Conservation (phyloP, 2,329 filamentous ascomycete species). For the Verticillium dahliae region DNA sequence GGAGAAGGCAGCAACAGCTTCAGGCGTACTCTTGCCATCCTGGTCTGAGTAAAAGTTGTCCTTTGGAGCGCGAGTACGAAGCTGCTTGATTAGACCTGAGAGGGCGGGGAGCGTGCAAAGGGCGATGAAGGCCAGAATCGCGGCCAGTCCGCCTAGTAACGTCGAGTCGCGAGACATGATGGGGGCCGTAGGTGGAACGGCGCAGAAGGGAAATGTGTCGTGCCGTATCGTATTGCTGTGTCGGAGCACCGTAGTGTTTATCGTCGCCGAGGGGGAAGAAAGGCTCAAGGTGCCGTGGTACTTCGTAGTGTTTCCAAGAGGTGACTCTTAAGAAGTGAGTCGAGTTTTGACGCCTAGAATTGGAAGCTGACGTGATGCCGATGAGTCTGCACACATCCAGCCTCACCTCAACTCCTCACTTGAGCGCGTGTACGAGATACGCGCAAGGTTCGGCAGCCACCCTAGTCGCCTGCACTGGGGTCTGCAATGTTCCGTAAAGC, state of each 20-base stretch:
- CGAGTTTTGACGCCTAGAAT: too few species aligned
- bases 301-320: not conserved
- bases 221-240: not conserved
- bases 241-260: not conserved
- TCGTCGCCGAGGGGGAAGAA: not conserved
- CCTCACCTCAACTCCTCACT: not conserved
- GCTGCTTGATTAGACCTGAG: constrained; percentile 24
- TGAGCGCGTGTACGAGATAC: not conserved
- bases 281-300: not conserved
- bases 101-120: constrained; percentile 31
- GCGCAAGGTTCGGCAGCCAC: not conserved
- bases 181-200: not conserved
- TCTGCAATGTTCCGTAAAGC: not conserved
- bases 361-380: not conserved
- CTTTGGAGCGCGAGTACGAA: constrained; percentile 23
- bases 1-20: constrained; percentile 57
- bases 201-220: not conserved
- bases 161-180: constrained; percentile 5
- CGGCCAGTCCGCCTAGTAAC: constrained; percentile 10
- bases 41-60: constrained; percentile 57
- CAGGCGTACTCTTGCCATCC: constrained; percentile 62
- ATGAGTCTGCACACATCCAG: not conserved
- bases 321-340: not conserved
- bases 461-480: not conserved
- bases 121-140: constrained; percentile 25